These are phyloP conservation scores for Rubia tinctorum DNA, from an alignment of 305 asterid genomes.

Conservation along the genomic window DNA sequence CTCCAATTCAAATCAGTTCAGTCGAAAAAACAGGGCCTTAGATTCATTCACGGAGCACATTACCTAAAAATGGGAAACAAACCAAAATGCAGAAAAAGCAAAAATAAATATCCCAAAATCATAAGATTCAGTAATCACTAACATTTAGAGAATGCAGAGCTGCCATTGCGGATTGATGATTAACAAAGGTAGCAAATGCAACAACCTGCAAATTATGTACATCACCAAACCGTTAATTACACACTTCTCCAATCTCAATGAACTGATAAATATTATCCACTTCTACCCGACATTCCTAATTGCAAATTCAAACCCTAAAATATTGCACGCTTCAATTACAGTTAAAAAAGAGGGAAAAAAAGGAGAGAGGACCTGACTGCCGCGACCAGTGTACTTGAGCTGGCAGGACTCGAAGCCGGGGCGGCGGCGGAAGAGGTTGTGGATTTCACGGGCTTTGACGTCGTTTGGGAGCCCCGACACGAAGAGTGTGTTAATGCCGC, in stretches of 20 bases:
- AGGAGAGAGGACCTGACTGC: slow-evolving; percentile 74
- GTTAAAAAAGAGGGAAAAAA: not conserved
- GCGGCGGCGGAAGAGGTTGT: slow-evolving; percentile 94
- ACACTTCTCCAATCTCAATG: not conserved
- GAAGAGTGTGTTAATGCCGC: slow-evolving; percentile 75
- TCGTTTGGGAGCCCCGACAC: slow-evolving; percentile 98
- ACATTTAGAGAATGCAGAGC: slow-evolving; percentile 84
- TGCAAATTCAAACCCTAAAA: not conserved
- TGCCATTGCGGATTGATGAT: slow-evolving; percentile 87
- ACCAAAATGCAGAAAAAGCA: not conserved
- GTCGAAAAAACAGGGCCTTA: not conserved
- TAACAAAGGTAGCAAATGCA: slow-evolving; percentile 92
- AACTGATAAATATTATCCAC: not conserved
- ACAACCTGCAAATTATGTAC: slow-evolving; percentile 58
- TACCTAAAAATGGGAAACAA: not conserved
- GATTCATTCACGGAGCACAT: not conserved
- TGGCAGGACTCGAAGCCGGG: slow-evolving; percentile 90
- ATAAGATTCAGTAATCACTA: slow-evolving; percentile 23
- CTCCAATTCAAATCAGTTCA: not conserved
- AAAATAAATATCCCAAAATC: not conserved
- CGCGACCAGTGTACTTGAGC: slow-evolving; percentile 97
- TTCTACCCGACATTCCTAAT: not conserved
- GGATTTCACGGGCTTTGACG: slow-evolving; percentile 98
- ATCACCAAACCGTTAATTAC: not conserved
- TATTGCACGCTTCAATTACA: not conserved